Evolutionary conservation across 495 filamentous ascomycete species (phyloP), one percentile per base, ranked within the genome.

Genomic region (Neurospora sp.): DNA sequence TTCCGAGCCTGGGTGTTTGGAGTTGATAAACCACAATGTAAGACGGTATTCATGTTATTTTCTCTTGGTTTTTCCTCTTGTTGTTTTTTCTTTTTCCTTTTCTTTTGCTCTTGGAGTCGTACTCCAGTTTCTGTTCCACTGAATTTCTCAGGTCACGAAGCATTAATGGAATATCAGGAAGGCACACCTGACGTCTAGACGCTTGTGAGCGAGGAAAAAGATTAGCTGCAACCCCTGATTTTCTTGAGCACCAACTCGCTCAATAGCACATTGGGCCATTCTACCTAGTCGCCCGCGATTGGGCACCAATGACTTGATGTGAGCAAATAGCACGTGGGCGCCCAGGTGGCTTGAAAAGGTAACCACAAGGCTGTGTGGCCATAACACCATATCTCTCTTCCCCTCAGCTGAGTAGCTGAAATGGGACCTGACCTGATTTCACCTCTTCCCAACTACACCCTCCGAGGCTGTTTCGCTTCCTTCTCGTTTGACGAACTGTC

Each of bases 231-330:
- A 4, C 20, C 44, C 45, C 45, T 0, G 4, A 4, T 12, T 27
- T 20, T 27, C 7, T 27, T 53, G 4, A 22, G 9, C 45, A 27
- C 4, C 9, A 53, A 53, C 8, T 31, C 20, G 20, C 20, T 22
- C 20, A 22, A 22, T 22, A 22, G 20, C 20, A 22, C 20, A 22
- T 22, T 22, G 20, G 20, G 20, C 20, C 20, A 22, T 22, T 22
- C 20, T 22, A 22, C 20, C 20, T 22, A 22, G 20, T 22, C 20
- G n/a, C 44, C 17, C 44, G n/a, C 44, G 1, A 48, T 22, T 48
- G 0, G 44, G 8, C n/a, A 48, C n/a, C 14, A 20, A n/a, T 1
- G n/a, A n/a, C 0, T 8, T 8, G 3, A 14, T 7, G 0, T n/a
- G 5, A 3, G 5, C 42, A 0, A 45, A 45, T 45, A 8, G 5